Conservation (phyloP, 73 alveolate species). For the Stentor roeselii region DNA sequence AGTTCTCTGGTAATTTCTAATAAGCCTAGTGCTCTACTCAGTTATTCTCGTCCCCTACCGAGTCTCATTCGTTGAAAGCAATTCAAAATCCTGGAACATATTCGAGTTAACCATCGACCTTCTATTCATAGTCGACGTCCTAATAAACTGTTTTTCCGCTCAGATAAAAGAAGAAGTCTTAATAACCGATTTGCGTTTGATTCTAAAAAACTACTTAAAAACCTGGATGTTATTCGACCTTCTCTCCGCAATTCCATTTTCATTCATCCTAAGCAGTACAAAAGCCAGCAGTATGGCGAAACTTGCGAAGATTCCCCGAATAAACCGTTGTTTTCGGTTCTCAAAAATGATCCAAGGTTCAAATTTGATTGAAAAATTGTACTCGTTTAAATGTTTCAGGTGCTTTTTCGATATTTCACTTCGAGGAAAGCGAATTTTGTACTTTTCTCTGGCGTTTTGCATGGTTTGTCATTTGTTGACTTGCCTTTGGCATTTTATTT, state of each 20-base stretch:
- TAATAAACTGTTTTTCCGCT: background rate
- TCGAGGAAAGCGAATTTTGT: constrained; percentile 61
- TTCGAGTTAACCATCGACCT: background rate
- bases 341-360: constrained; percentile 43
- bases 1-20: background rate
- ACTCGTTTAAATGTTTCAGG: constrained; percentile 2
- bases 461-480: constrained; percentile 78
- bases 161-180: background rate
- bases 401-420: constrained; percentile 34
- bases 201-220: background rate
- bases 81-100: background rate
- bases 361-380: constrained; percentile 26
- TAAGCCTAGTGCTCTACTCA: background rate
- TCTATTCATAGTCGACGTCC: background rate
- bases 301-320: constrained; percentile 24
- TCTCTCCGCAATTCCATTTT: background rate
- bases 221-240: constrained; percentile 12
- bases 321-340: constrained; percentile 44
- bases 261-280: background rate
- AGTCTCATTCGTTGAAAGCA: background rate
- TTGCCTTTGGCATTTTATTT: constrained; percentile 77
- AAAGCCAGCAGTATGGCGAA: background rate
- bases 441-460: constrained; percentile 53
- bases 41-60: background rate
- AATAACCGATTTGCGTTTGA: background rate